Evolutionary conservation across 306 rosid genomes (phyloP).

Genomic region (Quercus parvula): DNA sequence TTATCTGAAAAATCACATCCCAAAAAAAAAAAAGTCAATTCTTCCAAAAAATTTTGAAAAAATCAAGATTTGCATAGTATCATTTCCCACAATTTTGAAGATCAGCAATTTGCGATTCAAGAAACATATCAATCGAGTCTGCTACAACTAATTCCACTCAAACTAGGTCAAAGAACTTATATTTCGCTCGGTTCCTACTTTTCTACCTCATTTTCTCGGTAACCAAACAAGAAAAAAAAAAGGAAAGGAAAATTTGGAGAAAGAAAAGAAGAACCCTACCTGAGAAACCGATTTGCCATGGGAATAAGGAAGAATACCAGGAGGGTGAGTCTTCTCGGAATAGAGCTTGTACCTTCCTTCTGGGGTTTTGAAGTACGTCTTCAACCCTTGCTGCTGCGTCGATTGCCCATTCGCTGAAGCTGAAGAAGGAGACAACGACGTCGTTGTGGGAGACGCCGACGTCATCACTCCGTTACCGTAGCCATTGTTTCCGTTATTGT

Average conservation of each 20-base stretch:
- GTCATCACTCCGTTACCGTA: conserved; percentile 9
- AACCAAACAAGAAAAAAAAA: not conserved
- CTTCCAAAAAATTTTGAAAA: not conserved
- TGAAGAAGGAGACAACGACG: conserved; percentile 36
- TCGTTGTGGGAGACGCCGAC: conserved; percentile 13
- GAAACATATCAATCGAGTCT: too few species aligned
- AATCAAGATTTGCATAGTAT: too few species aligned
- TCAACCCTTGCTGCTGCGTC: conserved; percentile 47
- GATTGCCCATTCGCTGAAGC: conserved; percentile 51
- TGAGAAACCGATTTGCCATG: conserved; percentile 92
- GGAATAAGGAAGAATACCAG: conserved; percentile 80
- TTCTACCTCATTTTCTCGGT: not conserved
- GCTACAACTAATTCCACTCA: too few species aligned
- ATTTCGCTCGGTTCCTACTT: not conserved
- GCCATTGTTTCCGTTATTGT: not conserved
- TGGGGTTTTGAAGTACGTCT: conserved; percentile 93
- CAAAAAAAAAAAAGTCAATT: not conserved
- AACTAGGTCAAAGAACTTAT: too few species aligned
- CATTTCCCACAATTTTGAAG: too few species aligned
- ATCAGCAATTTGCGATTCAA: too few species aligned
- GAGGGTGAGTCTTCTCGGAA: conserved; percentile 90
- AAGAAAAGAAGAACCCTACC: conserved; percentile 33
- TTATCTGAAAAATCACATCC: not conserved
- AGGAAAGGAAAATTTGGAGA: not conserved
- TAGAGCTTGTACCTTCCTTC: conserved; percentile 96